Evolutionary conservation across 768 basidiomycete genomes (phyloP).

Genomic region (Suillus discolor): DNA sequence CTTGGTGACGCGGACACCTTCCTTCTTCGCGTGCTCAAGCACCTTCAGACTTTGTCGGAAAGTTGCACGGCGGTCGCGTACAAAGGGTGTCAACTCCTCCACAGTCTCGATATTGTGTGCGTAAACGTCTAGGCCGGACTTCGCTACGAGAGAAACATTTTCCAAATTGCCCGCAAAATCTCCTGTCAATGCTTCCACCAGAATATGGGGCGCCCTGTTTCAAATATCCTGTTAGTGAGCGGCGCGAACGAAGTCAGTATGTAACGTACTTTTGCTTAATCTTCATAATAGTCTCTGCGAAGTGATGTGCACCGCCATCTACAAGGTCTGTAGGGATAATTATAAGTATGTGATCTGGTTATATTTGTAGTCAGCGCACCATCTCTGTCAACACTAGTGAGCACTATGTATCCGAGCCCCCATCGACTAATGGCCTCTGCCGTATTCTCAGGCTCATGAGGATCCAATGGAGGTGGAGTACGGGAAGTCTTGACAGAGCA

Average conservation of each 20-base stretch:
- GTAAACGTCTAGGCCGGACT: conserved; percentile 95
- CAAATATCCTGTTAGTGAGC: conserved; percentile 4
- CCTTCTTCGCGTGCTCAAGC: conserved; percentile 79
- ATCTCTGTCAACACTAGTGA: conserved; percentile 96
- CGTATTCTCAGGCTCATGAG: conserved; percentile 97
- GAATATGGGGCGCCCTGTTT: conserved; percentile 85
- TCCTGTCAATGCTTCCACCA: conserved; percentile 95
- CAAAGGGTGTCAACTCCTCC: conserved; percentile 92
- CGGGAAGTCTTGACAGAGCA: conserved; percentile 96
- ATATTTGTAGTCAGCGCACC: conserved; percentile 50
- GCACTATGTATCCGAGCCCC: conserved; percentile 97
- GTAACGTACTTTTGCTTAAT: conserved; percentile 87
- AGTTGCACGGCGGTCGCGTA: conserved; percentile 92
- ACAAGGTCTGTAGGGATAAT: conserved; percentile 64
- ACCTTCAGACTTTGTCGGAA: conserved; percentile 85
- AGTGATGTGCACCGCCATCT: conserved; percentile 92
- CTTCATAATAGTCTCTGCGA: conserved; percentile 92
- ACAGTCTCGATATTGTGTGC: conserved; percentile 98
- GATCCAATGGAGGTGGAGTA: conserved; percentile 86
- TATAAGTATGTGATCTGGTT: background rate
- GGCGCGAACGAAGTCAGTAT: background rate
- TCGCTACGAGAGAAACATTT: conserved; percentile 80
- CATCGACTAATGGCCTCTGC: conserved; percentile 98
- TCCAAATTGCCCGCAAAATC: conserved; percentile 85
- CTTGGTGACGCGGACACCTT: conserved; percentile 89